These are phyloP conservation scores for Fraxinus angustifolia DNA, from an alignment of 305 asterid genomes.

Conservation along the genomic window DNA sequence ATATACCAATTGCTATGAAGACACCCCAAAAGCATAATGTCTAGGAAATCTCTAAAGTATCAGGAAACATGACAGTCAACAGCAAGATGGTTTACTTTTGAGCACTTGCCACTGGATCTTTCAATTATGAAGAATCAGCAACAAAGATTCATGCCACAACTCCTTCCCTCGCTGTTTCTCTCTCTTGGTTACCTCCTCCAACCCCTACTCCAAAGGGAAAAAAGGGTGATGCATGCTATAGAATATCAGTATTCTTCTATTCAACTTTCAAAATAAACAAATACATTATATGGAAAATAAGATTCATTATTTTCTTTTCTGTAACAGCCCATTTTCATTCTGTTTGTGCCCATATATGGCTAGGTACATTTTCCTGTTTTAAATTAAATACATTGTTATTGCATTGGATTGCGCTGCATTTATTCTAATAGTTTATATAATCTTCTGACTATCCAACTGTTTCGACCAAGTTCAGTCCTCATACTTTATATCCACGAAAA, in stretches of 20 bases:
- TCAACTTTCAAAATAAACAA: background rate
- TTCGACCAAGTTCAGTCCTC: background rate
- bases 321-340: background rate
- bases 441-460: background rate
- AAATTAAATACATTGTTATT: background rate
- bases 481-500: background rate
- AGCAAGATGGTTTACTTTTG: conserved; percentile 11
- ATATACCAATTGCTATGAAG: conserved; percentile 63
- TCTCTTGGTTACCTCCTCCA: background rate
- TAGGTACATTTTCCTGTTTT: background rate
- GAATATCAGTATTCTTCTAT: background rate
- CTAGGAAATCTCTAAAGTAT: conserved; percentile 50
- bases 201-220: background rate
- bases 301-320: background rate
- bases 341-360: background rate
- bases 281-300: background rate
- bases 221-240: background rate
- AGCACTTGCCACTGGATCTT: conserved; percentile 6
- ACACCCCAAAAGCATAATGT: conserved; percentile 94
- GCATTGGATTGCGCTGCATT: background rate
- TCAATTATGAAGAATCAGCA: background rate
- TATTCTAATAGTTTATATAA: background rate
- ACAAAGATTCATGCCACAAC: background rate
- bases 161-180: background rate
- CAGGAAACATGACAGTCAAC: conserved; percentile 17